Conservation (phyloP, 2,329 filamentous ascomycete species). For the Neofusicoccum parvum region DNA sequence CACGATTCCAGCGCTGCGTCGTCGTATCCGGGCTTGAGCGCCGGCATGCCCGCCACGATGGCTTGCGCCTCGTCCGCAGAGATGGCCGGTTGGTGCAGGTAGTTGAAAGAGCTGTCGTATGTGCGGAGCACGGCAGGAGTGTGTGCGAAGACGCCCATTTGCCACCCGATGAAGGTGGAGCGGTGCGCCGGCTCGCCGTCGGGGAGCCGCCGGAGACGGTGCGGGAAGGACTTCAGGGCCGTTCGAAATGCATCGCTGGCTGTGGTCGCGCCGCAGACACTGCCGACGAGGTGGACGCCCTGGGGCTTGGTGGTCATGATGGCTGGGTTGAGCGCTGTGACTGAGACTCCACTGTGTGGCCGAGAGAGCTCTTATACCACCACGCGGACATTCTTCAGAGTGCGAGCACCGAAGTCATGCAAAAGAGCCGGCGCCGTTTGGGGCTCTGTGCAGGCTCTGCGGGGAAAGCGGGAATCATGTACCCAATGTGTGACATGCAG, state of each 20-base stretch:
- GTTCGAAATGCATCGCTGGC: conserved; percentile 19
- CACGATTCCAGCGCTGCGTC: conserved; percentile 38
- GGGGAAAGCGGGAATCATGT: too few species aligned
- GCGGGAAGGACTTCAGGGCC: conserved; percentile 6
- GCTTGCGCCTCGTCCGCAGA: not conserved
- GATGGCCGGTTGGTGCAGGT: not conserved
- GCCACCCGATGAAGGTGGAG: conserved; percentile 21
- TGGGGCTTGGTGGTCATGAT: conserved; percentile 3
- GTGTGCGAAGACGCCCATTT: conserved; percentile 17
- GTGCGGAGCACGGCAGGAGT: conserved; percentile 3
- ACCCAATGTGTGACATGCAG: too few species aligned
- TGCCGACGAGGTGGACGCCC: conserved; percentile 21
- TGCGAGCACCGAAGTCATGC: too few species aligned
- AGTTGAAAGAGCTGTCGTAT: not conserved
- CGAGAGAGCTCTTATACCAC: too few species aligned
- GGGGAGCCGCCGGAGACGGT: conserved; percentile 24
- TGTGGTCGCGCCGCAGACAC: conserved; percentile 18
- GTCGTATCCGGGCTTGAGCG: conserved; percentile 35
- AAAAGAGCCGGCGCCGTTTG: too few species aligned
- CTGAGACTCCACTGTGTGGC: too few species aligned
- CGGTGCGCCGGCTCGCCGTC: conserved; percentile 26
- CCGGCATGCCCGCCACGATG: conserved; percentile 12
- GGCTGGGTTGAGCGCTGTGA: too few species aligned
- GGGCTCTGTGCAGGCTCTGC: too few species aligned
- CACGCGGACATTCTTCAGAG: too few species aligned